Evolutionary conservation across 805 yeast genomes (phyloP).

Genomic region (Blastobotrys chiropterorum): DNA sequence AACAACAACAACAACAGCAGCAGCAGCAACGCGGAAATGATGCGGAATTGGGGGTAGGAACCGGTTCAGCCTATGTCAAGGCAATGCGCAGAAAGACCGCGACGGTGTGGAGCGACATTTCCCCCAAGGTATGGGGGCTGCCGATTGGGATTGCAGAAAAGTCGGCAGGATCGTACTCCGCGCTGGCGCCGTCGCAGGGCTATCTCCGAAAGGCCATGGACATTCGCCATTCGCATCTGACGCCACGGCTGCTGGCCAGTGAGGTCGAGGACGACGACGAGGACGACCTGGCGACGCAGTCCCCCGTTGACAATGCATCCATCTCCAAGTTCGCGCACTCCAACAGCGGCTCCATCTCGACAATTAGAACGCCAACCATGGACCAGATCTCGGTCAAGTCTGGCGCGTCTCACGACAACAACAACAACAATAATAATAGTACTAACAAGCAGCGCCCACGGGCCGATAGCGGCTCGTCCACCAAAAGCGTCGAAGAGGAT

Average conservation of each 20-base stretch:
- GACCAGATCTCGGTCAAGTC: neutral
- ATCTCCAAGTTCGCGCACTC: conserved; percentile 1
- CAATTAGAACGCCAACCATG: neutral
- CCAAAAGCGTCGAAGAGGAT: conserved; percentile 29
- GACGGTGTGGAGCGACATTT: conserved; percentile 26
- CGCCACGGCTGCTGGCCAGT: conserved; percentile 63
- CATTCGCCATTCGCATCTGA: conserved; percentile 33
- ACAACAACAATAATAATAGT: conserved; percentile 1
- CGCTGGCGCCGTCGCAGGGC: conserved; percentile 23
- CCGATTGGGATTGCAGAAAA: conserved; percentile 25
- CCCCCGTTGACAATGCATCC: conserved; percentile 3
- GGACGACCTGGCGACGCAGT: conserved; percentile 1
- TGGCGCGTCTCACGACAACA: conserved; percentile 1
- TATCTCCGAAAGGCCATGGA: conserved; percentile 32
- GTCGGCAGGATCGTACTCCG: conserved; percentile 7
- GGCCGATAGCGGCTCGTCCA: conserved; percentile 17
- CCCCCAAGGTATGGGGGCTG: conserved; percentile 25
- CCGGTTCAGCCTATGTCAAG: conserved; percentile 29
- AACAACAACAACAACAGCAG: conserved; percentile 4
- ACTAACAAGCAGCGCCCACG: conserved; percentile 13
- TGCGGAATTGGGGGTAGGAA: conserved; percentile 26
- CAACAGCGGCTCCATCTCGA: conserved; percentile 2
- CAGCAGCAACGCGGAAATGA: neutral
- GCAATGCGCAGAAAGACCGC: conserved; percentile 24
- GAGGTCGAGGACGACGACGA: conserved; percentile 65